Evolutionary conservation across 1,284 basidiomycete genomes (phyloP).

Genomic region (Microbotryum silenes-acaulis): DNA sequence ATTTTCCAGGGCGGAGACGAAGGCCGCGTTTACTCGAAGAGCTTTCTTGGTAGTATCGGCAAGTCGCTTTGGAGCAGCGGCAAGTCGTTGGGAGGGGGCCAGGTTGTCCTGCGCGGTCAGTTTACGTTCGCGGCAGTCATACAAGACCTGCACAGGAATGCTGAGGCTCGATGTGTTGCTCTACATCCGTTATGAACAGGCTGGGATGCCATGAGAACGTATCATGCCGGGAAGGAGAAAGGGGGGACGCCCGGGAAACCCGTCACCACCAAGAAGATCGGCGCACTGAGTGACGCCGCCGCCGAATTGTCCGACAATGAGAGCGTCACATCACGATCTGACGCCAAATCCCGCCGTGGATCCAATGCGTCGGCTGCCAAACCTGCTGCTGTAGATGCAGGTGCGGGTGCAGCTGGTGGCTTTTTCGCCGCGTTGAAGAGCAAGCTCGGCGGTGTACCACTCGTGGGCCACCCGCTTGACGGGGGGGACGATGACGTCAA

Average conservation of each 20-base stretch:
- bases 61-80: conserved; percentile 19
- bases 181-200: conserved; percentile 3
- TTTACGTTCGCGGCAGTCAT: background rate
- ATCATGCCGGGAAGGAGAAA: conserved; percentile 14
- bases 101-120: conserved; percentile 22
- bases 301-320: too few relatives aligned
- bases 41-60: conserved; percentile 15
- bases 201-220: conserved; percentile 27
- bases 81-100: conserved; percentile 17
- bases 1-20: conserved; percentile 36
- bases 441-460: conserved; percentile 21
- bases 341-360: background rate
- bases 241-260: conserved; percentile 5
- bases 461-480: background rate
- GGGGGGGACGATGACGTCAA: conserved; percentile 6
- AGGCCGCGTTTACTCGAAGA: conserved; percentile 34
- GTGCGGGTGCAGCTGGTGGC: background rate
- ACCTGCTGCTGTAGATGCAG: background rate
- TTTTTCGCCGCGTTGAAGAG: conserved; percentile 18
- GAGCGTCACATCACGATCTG: background rate
- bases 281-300: background rate
- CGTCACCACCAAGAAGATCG: background rate
- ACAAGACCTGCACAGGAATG: too few relatives aligned
- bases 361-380: conserved; percentile 8
- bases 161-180: background rate